Conservation (phyloP, 1,284 basidiomycete genomes). For the Phlebopus sp. region DNA sequence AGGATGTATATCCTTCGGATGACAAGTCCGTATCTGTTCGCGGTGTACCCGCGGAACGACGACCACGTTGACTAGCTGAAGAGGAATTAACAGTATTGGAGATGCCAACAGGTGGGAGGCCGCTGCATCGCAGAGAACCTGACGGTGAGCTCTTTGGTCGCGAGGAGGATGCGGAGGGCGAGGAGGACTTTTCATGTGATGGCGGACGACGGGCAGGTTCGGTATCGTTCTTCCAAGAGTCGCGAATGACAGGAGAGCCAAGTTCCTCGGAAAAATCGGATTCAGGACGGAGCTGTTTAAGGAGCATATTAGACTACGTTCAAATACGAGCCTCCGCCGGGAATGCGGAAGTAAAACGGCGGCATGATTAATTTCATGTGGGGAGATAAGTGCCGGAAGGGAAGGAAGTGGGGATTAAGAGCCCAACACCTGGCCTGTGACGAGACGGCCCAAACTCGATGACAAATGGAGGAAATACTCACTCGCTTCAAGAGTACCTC, state of each 20-base stretch:
- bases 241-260: slow-evolving; percentile 66
- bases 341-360: slow-evolving; percentile 3
- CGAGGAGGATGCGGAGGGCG: slow-evolving; percentile 19
- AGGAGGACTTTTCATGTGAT: slow-evolving; percentile 21
- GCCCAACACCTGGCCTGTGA: background rate
- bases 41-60: slow-evolving; percentile 15
- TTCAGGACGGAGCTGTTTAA: slow-evolving; percentile 61
- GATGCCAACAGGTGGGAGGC: slow-evolving; percentile 8
- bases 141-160: slow-evolving; percentile 16
- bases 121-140: slow-evolving; percentile 8
- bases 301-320: slow-evolving; percentile 12
- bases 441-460: background rate
- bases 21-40: slow-evolving; percentile 35
- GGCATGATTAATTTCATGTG: background rate
- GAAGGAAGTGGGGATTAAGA: background rate
- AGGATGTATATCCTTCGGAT: slow-evolving; percentile 34
- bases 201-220: slow-evolving; percentile 11
- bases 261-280: slow-evolving; percentile 64
- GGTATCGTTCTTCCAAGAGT: slow-evolving; percentile 62
- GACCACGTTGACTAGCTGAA: slow-evolving; percentile 2
- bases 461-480: slow-evolving; percentile 27
- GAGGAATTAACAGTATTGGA: slow-evolving; percentile 5
- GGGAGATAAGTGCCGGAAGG: background rate
- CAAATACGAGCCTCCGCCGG: background rate
- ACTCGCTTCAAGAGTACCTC: slow-evolving; percentile 69